A percentile compares a stretch with the other conserved stretches of the same genome.
Conservation (phyloP, 768 basidiomycete genomes). For the Xerocomellus chrysenteron region DNA sequence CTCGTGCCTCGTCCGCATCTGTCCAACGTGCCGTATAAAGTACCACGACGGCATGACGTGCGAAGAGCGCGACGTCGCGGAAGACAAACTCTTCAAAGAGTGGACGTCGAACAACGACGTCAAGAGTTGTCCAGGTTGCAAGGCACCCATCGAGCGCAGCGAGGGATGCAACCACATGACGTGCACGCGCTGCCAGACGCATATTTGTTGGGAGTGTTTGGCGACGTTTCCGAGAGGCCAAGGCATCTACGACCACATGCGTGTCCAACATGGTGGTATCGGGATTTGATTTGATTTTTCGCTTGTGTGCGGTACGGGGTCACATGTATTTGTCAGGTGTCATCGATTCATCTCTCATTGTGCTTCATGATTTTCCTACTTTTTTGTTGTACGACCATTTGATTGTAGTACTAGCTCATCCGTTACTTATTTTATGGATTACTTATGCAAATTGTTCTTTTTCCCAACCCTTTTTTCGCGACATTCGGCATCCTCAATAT, state of each 20-base stretch:
- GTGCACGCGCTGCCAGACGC: slow-evolving; percentile 71
- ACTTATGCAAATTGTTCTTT: slow-evolving; percentile 18
- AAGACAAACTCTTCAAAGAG: slow-evolving; percentile 55
- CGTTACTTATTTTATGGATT: slow-evolving; percentile 22
- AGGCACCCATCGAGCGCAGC: slow-evolving; percentile 64
- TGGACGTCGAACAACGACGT: slow-evolving; percentile 67
- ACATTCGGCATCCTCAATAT: not conserved
- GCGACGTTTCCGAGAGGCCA: slow-evolving; percentile 64
- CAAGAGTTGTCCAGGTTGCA: slow-evolving; percentile 74
- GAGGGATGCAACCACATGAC: slow-evolving; percentile 85
- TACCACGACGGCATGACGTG: slow-evolving; percentile 71
- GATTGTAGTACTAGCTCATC: not conserved
- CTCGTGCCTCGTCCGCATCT: slow-evolving; percentile 68
- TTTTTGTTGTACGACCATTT: slow-evolving; percentile 14
- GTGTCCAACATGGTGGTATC: slow-evolving; percentile 60
- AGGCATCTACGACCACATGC: slow-evolving; percentile 82
- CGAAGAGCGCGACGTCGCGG: slow-evolving; percentile 50
- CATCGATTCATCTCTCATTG: not conserved
- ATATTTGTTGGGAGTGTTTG: slow-evolving; percentile 81
- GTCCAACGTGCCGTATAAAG: slow-evolving; percentile 57
- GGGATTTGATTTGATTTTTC: slow-evolving; percentile 33
- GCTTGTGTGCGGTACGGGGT: not conserved
- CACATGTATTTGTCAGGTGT: not conserved
- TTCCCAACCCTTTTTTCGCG: too few species aligned
- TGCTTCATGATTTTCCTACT: slow-evolving; percentile 1